phyloP scores from a whole-genome alignment of 805 yeast genomes.

The Cyberlindnera nakhonratchasimensis region DNA sequence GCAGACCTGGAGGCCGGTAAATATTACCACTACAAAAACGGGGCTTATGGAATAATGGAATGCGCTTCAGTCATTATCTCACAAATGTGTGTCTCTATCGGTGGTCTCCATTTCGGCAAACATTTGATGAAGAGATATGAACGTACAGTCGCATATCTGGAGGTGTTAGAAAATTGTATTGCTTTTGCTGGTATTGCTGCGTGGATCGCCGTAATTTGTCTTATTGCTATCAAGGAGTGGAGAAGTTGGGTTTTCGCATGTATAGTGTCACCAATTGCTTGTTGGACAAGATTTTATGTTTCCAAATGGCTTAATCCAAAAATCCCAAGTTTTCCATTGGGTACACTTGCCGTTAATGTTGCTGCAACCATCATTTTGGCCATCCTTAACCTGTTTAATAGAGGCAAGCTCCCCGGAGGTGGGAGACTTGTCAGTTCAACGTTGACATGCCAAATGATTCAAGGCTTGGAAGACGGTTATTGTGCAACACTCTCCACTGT shows the following conservation, averaged over 20 bases:
- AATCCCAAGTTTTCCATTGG: constrained; percentile 47
- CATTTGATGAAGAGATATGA: constrained; percentile 45
- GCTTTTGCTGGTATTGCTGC: constrained; percentile 16
- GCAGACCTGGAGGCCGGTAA: constrained; percentile 35
- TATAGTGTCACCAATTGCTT: constrained; percentile 71
- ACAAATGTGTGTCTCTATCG: constrained; percentile 58
- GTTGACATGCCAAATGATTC: constrained; percentile 47
- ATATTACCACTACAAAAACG: constrained; percentile 44
- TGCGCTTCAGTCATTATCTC: constrained; percentile 59
- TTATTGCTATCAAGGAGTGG: constrained; percentile 36
- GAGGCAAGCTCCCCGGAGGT: constrained; percentile 37
- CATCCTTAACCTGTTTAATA: constrained; percentile 38
- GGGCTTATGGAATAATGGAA: constrained; percentile 79
- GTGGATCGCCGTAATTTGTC: constrained; percentile 25
- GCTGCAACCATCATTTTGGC: constrained; percentile 45
- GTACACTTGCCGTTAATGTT: constrained; percentile 49
- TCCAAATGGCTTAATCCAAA: constrained; percentile 46
- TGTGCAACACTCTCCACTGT: constrained; percentile 73
- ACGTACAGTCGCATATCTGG: constrained; percentile 46
- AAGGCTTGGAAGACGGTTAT: constrained; percentile 59
- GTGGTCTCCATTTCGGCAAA: constrained; percentile 57
- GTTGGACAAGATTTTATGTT: constrained; percentile 52
- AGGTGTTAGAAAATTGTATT: constrained; percentile 13
- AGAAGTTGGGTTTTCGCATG: constrained; percentile 69
- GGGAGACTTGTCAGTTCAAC: constrained; percentile 30